Evolutionary conservation across 495 filamentous ascomycete genomes (phyloP).

Genomic region (Chaetomium tenue): DNA sequence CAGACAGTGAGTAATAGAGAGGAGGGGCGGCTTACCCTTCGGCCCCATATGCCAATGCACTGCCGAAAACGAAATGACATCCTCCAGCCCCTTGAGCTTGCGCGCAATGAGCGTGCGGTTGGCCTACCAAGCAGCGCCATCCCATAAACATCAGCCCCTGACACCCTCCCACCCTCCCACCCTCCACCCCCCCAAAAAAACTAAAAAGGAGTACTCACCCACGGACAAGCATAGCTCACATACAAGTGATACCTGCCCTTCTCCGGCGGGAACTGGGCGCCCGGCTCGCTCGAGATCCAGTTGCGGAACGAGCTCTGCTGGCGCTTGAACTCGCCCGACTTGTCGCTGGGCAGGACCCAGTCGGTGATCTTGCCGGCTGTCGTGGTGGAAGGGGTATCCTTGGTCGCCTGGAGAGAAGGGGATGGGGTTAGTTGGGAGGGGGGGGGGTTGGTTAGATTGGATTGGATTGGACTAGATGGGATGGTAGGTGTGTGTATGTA

Average conservation of each 20-base stretch:
- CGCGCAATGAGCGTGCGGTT: slow-evolving; percentile 72
- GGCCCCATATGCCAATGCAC: slow-evolving; percentile 66
- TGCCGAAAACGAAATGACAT: slow-evolving; percentile 64
- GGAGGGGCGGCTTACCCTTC: slow-evolving; percentile 36
- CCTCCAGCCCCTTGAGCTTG: slow-evolving; percentile 75
- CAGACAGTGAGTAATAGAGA: background rate
- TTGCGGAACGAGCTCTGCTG: slow-evolving; percentile 67
- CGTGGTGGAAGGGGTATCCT: slow-evolving; percentile 18
- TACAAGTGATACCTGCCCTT: slow-evolving; percentile 78
- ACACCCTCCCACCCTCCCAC: no score
- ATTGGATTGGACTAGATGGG: no score
- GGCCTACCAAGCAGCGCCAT: slow-evolving; percentile 41
- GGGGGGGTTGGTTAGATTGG: no score
- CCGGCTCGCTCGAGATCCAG: slow-evolving; percentile 60
- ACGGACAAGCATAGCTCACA: slow-evolving; percentile 72
- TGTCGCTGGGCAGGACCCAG: slow-evolving; percentile 74
- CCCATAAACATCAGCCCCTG: background rate
- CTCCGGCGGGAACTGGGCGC: slow-evolving; percentile 67
- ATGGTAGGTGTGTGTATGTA: no score
- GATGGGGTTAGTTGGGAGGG: background rate
- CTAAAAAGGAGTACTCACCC: slow-evolving; percentile 46
- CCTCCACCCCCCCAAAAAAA: background rate
- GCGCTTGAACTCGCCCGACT: slow-evolving; percentile 86
- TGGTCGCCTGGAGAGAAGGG: slow-evolving; percentile 13
- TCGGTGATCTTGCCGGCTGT: slow-evolving; percentile 62